These are phyloP conservation scores for Mastigamoeba balamuthi DNA, from an alignment of 78 protist genomes.

Conservation along the genomic window DNA sequence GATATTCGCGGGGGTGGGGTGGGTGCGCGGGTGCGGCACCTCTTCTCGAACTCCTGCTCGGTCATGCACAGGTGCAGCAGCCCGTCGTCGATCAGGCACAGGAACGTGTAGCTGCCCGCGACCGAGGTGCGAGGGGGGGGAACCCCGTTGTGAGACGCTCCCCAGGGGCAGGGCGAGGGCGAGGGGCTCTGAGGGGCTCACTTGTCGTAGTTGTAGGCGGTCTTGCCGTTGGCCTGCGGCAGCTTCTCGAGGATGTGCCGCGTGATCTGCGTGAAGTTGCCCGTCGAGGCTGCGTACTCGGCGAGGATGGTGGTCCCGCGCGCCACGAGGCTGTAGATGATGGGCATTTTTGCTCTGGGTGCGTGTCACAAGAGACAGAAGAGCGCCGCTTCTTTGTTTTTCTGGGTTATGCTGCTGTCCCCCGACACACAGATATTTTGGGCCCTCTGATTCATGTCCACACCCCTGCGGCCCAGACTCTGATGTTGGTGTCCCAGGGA, in stretches of 20 bases:
- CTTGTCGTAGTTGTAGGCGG: slow-evolving; percentile 79
- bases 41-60: slow-evolving; percentile 60
- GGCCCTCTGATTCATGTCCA: too few species aligned
- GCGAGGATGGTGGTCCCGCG: slow-evolving; percentile 73
- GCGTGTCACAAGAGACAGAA: too few species aligned
- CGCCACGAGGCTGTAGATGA: slow-evolving; percentile 65
- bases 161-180: neutral
- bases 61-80: slow-evolving; percentile 79
- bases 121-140: neutral
- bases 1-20: too few species aligned
- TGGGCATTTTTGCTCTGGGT: too few species aligned
- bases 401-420: too few species aligned
- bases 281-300: slow-evolving; percentile 34
- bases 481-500: too few species aligned
- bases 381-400: too few species aligned
- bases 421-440: too few species aligned
- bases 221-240: slow-evolving; percentile 41
- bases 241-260: slow-evolving; percentile 63
- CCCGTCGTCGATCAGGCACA: slow-evolving; percentile 56
- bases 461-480: too few species aligned
- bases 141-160: neutral
- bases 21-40: neutral
- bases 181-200: neutral
- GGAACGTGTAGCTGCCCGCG: slow-evolving; percentile 57
- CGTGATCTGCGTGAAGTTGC: slow-evolving; percentile 42